Percentiles rank a stretch among this genome's conserved stretches.
Evolutionary conservation across 2,329 filamentous ascomycete species (phyloP).

Genomic region (Epichloe baconii): DNA sequence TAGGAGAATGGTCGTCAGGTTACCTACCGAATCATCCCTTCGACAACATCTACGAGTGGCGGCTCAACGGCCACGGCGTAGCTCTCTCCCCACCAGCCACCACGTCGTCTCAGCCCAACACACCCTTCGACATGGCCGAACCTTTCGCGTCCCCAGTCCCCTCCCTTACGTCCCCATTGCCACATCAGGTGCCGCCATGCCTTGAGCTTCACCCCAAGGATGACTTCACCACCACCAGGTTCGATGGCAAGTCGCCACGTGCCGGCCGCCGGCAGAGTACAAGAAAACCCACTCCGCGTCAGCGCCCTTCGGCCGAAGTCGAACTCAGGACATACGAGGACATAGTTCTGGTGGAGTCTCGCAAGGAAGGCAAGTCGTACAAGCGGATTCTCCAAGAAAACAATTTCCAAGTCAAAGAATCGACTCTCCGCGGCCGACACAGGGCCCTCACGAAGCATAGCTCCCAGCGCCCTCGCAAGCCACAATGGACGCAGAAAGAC

Average conservation of each 20-base stretch:
- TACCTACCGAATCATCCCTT: not conserved
- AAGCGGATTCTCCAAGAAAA: slow-evolving; percentile 45
- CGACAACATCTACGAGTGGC: not conserved
- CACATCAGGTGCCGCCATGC: no score
- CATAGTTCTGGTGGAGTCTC: slow-evolving; percentile 39
- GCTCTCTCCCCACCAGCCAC: no score
- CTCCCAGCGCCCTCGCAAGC: slow-evolving; percentile 49
- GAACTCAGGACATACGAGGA: slow-evolving; percentile 15
- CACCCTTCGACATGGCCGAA: no score
- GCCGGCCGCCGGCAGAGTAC: no score
- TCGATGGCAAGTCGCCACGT: no score
- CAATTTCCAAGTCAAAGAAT: slow-evolving; percentile 51
- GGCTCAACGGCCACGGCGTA: no score
- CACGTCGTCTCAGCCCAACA: no score
- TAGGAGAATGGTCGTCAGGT: not conserved
- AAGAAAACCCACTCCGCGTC: no score
- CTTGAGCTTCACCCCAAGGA: no score
- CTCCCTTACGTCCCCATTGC: no score
- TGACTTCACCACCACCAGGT: no score
- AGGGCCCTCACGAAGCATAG: slow-evolving; percentile 52
- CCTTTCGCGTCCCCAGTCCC: no score
- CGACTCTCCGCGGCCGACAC: slow-evolving; percentile 57
- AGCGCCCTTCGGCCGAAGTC: not conserved
- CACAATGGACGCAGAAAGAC: slow-evolving; percentile 49
- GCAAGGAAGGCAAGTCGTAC: slow-evolving; percentile 47